These are phyloP conservation scores for Tetraselmis chui DNA, from an alignment of 139 green algal species.

Conservation along the genomic window DNA sequence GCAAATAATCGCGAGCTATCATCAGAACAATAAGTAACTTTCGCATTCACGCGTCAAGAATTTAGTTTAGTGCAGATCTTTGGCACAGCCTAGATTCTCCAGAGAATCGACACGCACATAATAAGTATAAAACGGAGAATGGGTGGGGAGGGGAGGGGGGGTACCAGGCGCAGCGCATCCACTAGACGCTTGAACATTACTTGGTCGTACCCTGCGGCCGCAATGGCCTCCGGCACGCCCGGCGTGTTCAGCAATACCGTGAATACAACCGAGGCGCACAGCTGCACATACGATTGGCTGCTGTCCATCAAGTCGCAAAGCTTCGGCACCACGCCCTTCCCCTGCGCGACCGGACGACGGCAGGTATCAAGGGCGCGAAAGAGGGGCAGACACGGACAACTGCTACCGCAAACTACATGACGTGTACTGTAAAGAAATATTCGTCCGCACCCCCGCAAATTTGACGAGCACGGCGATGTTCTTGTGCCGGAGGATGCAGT, in stretches of 20 bases:
- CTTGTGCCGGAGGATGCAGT: background rate
- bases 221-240: background rate
- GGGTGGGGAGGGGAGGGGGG: background rate
- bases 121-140: too few relatives aligned
- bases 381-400: too few relatives aligned
- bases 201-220: background rate
- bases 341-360: background rate
- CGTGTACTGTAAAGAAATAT: too few relatives aligned
- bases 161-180: background rate
- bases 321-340: background rate
- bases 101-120: too few relatives aligned
- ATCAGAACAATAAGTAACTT: too few relatives aligned
- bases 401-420: too few relatives aligned
- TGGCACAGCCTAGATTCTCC: too few relatives aligned
- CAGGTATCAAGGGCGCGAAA: too few relatives aligned
- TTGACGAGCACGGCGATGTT: background rate
- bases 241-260: background rate
- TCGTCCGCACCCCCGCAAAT: background rate
- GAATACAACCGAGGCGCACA: background rate
- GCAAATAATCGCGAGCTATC: too few relatives aligned
- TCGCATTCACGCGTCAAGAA: too few relatives aligned
- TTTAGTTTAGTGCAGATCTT: too few relatives aligned
- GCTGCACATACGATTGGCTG: background rate
- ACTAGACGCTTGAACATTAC: background rate
- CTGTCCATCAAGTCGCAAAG: background rate